These are phyloP conservation scores for Pseudopyricularia cyperi DNA, from an alignment of 2,329 filamentous ascomycete species.

Conservation along the genomic window DNA sequence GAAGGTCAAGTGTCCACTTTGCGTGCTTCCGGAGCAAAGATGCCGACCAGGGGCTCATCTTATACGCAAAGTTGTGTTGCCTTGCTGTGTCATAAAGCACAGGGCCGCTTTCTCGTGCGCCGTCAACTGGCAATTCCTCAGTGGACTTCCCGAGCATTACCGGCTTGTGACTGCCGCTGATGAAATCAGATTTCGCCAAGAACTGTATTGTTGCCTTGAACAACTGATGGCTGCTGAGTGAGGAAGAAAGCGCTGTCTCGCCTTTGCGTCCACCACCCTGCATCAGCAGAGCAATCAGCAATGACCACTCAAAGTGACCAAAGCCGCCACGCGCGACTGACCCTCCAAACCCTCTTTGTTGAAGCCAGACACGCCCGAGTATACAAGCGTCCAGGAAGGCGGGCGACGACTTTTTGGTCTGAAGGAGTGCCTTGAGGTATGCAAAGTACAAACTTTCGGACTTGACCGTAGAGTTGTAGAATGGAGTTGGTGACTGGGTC, in stretches of 20 bases:
- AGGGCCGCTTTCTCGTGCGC: conserved; percentile 37
- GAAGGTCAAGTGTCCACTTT: conserved; percentile 55
- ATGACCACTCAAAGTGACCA: conserved; percentile 82
- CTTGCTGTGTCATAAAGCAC: conserved; percentile 66
- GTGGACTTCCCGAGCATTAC: conserved; percentile 34
- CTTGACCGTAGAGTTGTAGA: conserved; percentile 79
- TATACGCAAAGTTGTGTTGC: conserved; percentile 73
- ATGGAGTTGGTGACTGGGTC: conserved; percentile 47
- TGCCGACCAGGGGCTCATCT: conserved; percentile 83
- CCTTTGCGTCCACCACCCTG: conserved; percentile 57
- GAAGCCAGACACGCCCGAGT: conserved; percentile 77
- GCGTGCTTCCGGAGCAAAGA: conserved; percentile 61
- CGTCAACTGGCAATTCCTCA: conserved; percentile 11
- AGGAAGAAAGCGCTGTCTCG: conserved; percentile 54
- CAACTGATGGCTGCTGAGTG: conserved; percentile 81
- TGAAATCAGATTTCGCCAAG: conserved; percentile 58
- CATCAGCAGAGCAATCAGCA: conserved; percentile 67
- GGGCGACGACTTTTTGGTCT: conserved; percentile 53
- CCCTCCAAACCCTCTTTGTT: conserved; percentile 69
- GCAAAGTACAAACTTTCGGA: conserved; percentile 60
- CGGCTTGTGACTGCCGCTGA: conserved; percentile 39
- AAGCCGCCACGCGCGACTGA: conserved; percentile 68
- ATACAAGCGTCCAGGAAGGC: conserved; percentile 75
- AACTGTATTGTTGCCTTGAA: conserved; percentile 94
- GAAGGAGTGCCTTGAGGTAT: conserved; percentile 65